These are phyloP conservation scores for Zygoascus bituminiphila DNA, from an alignment of 805 yeast genomes.

Conservation along the genomic window DNA sequence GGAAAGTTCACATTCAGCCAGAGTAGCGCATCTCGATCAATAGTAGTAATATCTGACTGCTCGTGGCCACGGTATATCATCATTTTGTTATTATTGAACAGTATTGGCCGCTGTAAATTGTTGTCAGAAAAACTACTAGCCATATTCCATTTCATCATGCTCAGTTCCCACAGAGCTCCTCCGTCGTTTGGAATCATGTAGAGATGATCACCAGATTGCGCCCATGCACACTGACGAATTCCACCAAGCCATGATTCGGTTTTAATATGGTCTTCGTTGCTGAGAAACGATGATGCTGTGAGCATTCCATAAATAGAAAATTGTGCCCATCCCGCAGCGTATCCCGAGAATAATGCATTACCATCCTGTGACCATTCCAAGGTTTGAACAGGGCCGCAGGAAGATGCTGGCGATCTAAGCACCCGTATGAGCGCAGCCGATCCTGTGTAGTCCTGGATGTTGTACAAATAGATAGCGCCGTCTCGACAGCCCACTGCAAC, in stretches of 20 bases:
- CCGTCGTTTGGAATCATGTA: constrained; percentile 24
- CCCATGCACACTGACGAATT: constrained; percentile 27
- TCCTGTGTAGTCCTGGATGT: constrained; percentile 31
- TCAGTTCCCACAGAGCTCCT: constrained; percentile 17
- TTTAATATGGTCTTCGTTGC: constrained; percentile 17
- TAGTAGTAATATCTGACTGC: constrained; percentile 34
- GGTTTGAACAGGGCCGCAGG: constrained; percentile 21
- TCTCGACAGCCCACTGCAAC: constrained; percentile 33
- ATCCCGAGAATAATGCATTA: constrained; percentile 26
- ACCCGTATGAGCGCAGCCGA: constrained; percentile 26
- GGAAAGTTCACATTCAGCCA: constrained; percentile 45
- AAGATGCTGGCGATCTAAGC: constrained; percentile 23
- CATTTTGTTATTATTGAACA: constrained; percentile 34
- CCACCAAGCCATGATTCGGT: constrained; percentile 23
- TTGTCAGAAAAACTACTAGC: constrained; percentile 20
- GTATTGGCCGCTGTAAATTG: constrained; percentile 36
- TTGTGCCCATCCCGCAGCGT: constrained; percentile 40
- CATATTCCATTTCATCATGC: constrained; percentile 27
- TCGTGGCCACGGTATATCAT: constrained; percentile 41
- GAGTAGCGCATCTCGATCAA: constrained; percentile 35
- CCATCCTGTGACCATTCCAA: constrained; percentile 34
- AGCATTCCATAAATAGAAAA: constrained; percentile 42
- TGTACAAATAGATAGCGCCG: constrained; percentile 33
- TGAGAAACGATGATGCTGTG: constrained; percentile 33
- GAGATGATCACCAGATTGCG: constrained; percentile 31